Conservation (phyloP, 441 rosid species). For the Corymbia citriodora region DNA sequence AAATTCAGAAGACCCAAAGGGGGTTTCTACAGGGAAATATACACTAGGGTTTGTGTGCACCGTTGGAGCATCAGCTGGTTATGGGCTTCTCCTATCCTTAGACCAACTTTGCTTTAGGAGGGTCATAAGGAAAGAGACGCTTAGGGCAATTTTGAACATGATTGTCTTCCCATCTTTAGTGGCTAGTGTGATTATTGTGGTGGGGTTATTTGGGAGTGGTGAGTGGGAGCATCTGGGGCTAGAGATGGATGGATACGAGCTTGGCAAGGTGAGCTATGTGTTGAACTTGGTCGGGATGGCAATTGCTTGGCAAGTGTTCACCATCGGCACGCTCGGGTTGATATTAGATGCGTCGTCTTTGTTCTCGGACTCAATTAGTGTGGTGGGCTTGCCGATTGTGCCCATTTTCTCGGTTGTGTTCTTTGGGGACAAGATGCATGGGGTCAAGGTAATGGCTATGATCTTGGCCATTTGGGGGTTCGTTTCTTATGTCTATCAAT, state of each 20-base stretch:
- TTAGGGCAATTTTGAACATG: neutral
- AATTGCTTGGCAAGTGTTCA: neutral
- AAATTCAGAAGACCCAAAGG: neutral
- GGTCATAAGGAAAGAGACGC: neutral
- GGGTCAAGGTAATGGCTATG: constrained; percentile 22
- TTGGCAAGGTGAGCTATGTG: neutral
- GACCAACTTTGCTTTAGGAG: neutral
- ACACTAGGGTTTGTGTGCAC: neutral
- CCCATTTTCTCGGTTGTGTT: constrained; percentile 26
- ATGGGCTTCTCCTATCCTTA: neutral
- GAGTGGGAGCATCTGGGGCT: neutral
- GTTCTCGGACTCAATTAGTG: neutral
- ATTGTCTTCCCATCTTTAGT: neutral
- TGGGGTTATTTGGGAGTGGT: neutral
- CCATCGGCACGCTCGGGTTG: neutral
- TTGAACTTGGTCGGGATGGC: neutral
- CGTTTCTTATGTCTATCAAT: constrained; percentile 34
- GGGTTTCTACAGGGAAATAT: neutral
- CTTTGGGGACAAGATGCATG: constrained; percentile 22
- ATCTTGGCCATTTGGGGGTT: constrained; percentile 26
- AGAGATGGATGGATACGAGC: neutral
- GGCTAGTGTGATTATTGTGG: neutral
- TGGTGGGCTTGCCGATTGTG: constrained; percentile 19
- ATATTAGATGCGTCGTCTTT: neutral
- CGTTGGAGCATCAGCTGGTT: neutral